phyloP scores from a whole-genome alignment of 257 asterid species.

The Anisodus acutangulus region DNA sequence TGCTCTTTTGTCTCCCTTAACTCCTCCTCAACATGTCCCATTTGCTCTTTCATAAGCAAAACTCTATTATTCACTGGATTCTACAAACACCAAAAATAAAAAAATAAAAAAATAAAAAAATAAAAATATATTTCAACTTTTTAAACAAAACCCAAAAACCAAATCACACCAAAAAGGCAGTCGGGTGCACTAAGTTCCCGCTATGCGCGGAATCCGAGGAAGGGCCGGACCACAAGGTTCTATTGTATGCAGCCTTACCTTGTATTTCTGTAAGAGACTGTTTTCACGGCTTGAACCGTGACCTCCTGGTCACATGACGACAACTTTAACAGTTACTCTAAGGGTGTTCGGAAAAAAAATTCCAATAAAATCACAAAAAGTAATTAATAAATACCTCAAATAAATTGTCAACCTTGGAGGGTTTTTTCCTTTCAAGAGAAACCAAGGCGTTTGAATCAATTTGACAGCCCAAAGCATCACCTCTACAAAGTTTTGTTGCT shows the following conservation, averaged over 20 bases:
- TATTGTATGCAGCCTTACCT: no score
- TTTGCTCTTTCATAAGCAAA: constrained; percentile 48
- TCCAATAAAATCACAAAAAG: neutral
- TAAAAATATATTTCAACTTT: neutral
- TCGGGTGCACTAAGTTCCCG: no score
- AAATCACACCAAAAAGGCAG: neutral
- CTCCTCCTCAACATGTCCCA: constrained; percentile 65
- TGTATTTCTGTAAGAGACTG: no score
- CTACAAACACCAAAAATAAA: constrained; percentile 33
- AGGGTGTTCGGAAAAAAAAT: neutral
- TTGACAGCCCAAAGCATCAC: constrained; percentile 29
- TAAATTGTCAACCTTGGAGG: constrained; percentile 44
- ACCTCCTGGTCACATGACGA: no score
- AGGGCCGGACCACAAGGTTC: no score
- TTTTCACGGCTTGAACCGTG: no score
- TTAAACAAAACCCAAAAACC: constrained; percentile 7
- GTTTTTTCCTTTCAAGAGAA: constrained; percentile 48
- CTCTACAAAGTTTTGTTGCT: constrained; percentile 34
- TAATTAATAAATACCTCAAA: constrained; percentile 43
- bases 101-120: no score
- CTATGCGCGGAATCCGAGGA: no score
- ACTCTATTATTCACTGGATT: constrained; percentile 40
- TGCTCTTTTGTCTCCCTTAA: constrained; percentile 53
- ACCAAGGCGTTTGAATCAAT: constrained; percentile 50
- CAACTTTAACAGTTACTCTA: no score